Evolutionary conservation across 1,284 basidiomycete species (phyloP).

Genomic region (Abortiporus biennis): DNA sequence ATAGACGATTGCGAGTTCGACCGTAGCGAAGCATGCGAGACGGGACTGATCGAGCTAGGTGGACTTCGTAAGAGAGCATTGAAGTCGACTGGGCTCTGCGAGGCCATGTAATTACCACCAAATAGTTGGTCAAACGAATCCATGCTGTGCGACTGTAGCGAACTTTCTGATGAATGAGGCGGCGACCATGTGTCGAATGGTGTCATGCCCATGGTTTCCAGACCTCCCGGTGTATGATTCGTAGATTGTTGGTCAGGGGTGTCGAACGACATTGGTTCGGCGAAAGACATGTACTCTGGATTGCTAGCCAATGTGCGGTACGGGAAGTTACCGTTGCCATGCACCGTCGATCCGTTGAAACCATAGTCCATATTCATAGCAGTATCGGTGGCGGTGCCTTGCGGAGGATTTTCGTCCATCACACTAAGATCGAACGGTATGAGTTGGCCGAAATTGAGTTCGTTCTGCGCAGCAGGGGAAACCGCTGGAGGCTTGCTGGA

Average conservation of each 20-base stretch:
- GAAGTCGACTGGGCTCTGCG: constrained; percentile 37
- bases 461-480: constrained; percentile 22
- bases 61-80: constrained; percentile 36
- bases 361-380: constrained; percentile 61
- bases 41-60: constrained; percentile 46
- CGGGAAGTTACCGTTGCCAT: constrained; percentile 28
- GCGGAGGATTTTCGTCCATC: constrained; percentile 40
- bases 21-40: constrained; percentile 33
- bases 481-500: constrained; percentile 17
- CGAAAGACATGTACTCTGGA: constrained; percentile 75
- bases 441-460: constrained; percentile 58
- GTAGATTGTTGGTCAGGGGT: constrained; percentile 11
- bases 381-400: constrained; percentile 39
- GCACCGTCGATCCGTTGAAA: constrained; percentile 30
- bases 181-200: constrained; percentile 26
- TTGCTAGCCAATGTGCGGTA: constrained; percentile 76
- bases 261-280: constrained; percentile 43
- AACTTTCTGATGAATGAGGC: constrained; percentile 10
- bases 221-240: constrained; percentile 3
- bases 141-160: constrained; percentile 8
- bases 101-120: constrained; percentile 42
- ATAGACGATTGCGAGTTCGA: not conserved
- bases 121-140: constrained; percentile 51
- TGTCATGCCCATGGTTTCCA: constrained; percentile 8
- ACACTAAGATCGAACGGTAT: constrained; percentile 62